Percentiles rank a stretch among this genome's conserved stretches.
Evolutionary conservation across 169 alveolate genomes (phyloP).

Genomic region (Perkinsus chesapeaki): DNA sequence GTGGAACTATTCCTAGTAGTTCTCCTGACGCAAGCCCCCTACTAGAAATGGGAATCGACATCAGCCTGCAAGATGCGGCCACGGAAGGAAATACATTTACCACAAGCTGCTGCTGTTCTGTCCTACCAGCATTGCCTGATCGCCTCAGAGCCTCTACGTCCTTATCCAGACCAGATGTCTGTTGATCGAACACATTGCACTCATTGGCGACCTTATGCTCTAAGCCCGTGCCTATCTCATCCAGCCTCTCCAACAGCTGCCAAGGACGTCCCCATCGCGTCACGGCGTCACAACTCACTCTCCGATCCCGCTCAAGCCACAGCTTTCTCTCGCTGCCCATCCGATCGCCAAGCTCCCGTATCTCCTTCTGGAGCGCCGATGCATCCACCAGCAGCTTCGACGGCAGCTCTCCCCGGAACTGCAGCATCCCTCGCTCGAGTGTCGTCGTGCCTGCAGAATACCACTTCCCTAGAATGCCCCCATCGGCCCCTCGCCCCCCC

Average conservation of each 20-base stretch:
- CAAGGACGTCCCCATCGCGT: background rate
- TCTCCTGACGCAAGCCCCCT: too few species aligned
- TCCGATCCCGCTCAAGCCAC: background rate
- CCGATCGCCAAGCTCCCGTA: background rate
- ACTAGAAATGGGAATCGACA: too few species aligned
- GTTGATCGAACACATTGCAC: background rate
- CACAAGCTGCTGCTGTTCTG: too few species aligned
- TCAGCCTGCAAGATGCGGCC: too few species aligned
- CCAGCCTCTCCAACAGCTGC: background rate
- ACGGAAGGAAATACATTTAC: too few species aligned
- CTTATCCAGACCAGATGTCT: background rate
- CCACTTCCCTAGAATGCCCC: background rate
- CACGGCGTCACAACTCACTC: background rate
- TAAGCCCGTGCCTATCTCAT: background rate
- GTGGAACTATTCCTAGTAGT: too few species aligned
- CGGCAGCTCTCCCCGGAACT: conserved; percentile 10
- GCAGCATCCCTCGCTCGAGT: conserved; percentile 14
- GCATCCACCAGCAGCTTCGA: conserved; percentile 8
- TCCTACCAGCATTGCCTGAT: background rate
- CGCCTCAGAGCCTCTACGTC: background rate
- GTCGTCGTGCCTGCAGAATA: background rate
- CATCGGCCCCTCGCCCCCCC: background rate
- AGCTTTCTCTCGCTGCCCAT: background rate
- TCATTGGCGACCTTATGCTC: background rate
- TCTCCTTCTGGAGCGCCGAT: background rate